Evolutionary conservation across 768 basidiomycete genomes (phyloP).

Genomic region (Podaxis sp.): DNA sequence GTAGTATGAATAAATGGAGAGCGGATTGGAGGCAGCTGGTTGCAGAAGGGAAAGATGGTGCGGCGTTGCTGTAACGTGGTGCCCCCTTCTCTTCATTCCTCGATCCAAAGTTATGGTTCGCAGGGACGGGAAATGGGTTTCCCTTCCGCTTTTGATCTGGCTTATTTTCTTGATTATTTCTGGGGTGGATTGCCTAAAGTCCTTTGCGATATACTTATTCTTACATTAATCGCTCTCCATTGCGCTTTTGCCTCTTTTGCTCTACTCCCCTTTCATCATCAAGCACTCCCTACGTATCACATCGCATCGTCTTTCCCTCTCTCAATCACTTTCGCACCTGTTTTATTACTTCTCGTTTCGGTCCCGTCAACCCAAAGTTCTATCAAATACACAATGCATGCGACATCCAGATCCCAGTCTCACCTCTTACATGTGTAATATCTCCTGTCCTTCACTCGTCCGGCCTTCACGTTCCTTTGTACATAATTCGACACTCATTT

Average conservation of each 20-base stretch:
- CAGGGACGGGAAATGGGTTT: neutral
- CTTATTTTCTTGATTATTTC: neutral
- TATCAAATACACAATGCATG: neutral
- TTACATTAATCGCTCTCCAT: neutral
- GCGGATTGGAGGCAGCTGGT: slow-evolving; percentile 77
- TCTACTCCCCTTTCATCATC: neutral
- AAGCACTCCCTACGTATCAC: neutral
- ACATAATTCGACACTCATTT: neutral
- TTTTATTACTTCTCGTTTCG: neutral
- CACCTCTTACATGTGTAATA: neutral
- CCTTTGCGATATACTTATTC: slow-evolving; percentile 7
- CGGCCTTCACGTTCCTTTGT: neutral
- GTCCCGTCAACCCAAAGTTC: neutral
- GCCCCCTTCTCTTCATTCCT: neutral
- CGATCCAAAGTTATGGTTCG: neutral
- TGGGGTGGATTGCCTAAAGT: neutral
- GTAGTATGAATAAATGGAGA: slow-evolving; percentile 75
- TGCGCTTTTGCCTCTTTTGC: neutral
- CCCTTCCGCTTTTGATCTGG: neutral
- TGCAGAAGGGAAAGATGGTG: slow-evolving; percentile 56
- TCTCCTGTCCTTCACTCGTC: neutral
- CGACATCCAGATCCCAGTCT: neutral
- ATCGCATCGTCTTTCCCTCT: neutral
- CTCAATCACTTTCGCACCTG: neutral
- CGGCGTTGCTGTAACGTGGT: slow-evolving; percentile 51